phyloP scores from a whole-genome alignment of 306 rosid species.

The Vachellia collinsii region DNA sequence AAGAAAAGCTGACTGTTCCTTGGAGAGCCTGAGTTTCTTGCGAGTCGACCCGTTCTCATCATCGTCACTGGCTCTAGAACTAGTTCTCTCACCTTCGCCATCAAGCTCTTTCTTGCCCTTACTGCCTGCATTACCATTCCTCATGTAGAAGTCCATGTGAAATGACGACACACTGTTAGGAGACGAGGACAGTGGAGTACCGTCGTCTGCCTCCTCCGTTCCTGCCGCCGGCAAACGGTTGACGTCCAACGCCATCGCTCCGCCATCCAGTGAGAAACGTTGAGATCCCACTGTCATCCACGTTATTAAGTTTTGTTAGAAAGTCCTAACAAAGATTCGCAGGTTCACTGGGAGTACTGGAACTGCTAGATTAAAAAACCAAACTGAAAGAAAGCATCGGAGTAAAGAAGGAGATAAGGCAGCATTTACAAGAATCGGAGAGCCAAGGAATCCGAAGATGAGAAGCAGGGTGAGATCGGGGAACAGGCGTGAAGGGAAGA shows the following conservation, averaged over 20 bases:
- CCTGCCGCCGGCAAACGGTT: constrained; percentile 48
- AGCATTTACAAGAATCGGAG: constrained; percentile 52
- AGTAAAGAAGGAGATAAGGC: not conserved
- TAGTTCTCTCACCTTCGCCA: constrained; percentile 56
- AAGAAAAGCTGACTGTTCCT: constrained; percentile 88
- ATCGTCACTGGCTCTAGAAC: constrained; percentile 74
- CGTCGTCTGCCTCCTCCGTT: constrained; percentile 60
- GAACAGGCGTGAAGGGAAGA: constrained; percentile 77
- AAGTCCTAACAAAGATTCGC: not conserved
- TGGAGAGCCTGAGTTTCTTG: constrained; percentile 92
- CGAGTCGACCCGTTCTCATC: constrained; percentile 80
- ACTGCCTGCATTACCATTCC: constrained; percentile 39
- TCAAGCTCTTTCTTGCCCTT: constrained; percentile 64
- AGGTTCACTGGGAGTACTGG: not conserved
- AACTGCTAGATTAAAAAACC: not conserved
- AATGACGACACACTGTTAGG: constrained; percentile 82
- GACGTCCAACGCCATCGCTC: constrained; percentile 60
- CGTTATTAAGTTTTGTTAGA: not conserved
- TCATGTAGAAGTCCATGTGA: constrained; percentile 65
- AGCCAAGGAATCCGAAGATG: constrained; percentile 74
- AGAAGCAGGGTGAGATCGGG: constrained; percentile 46
- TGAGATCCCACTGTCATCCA: not conserved
- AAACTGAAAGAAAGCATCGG: not conserved
- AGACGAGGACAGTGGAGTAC: constrained; percentile 67
- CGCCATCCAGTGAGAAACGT: constrained; percentile 37